Evolutionary conservation across 2,329 filamentous ascomycete species (phyloP).

Genomic region (Pseudocercospora eumusae): DNA sequence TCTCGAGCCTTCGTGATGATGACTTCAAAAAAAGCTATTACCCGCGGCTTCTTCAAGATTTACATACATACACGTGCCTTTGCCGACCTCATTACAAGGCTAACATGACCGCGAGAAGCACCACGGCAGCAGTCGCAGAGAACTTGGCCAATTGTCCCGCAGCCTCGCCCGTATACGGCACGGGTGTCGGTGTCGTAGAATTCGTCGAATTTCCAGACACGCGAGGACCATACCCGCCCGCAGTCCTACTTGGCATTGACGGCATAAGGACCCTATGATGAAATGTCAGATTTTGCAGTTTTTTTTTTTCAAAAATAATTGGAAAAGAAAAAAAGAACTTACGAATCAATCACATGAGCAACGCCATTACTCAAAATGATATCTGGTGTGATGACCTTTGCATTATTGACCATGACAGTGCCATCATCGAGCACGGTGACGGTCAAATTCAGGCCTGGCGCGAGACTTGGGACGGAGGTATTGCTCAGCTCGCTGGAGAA

Average conservation of each 20-base stretch:
- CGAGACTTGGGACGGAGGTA: background rate
- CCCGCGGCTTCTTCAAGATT: too few species aligned
- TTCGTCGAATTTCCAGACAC: background rate
- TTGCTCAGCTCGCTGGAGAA: slow-evolving; percentile 14
- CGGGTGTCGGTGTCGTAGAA: background rate
- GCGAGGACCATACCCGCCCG: background rate
- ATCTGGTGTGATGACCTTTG: slow-evolving; percentile 15
- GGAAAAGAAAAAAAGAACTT: too few species aligned
- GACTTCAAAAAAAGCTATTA: too few species aligned
- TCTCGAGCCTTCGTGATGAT: too few species aligned
- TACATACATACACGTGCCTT: too few species aligned
- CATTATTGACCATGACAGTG: slow-evolving; percentile 12
- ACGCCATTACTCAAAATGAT: slow-evolving; percentile 19
- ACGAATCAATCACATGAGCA: slow-evolving; percentile 21
- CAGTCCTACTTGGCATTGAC: background rate
- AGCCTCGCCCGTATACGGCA: slow-evolving; percentile 2
- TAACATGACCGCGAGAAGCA: slow-evolving; percentile 1
- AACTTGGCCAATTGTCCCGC: background rate
- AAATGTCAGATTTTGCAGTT: background rate
- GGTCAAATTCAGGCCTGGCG: slow-evolving; percentile 5
- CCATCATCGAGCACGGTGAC: slow-evolving; percentile 11
- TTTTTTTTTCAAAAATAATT: too few species aligned
- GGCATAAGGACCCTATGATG: slow-evolving; percentile 7
- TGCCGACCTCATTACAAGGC: background rate
- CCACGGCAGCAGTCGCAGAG: background rate